These are phyloP conservation scores for Aegilops sharonensis DNA, from an alignment of 176 grass and related monocot genomes.

Conservation along the genomic window DNA sequence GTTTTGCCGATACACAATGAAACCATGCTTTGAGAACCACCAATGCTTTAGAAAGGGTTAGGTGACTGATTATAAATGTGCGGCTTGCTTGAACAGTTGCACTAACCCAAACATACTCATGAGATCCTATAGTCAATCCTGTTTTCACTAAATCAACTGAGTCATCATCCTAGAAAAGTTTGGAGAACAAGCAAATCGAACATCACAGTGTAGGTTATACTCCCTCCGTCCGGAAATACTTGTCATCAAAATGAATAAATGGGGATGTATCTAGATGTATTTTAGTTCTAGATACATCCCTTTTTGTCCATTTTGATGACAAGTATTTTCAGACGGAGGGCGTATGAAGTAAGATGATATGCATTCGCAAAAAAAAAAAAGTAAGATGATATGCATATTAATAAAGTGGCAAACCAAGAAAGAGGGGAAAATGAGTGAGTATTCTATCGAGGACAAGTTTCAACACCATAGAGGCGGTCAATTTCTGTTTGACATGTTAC, in stretches of 20 bases:
- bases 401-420: neutral
- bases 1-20: neutral
- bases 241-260: too few relatives aligned
- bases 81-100: neutral
- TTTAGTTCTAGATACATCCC: too few relatives aligned
- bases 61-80: neutral
- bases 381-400: neutral
- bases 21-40: neutral
- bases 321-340: too few relatives aligned
- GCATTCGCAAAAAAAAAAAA: neutral
- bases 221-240: too few relatives aligned
- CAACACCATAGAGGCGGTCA: neutral
- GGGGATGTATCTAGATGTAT: too few relatives aligned
- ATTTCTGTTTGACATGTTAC: neutral
- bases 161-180: neutral
- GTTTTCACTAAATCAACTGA: conserved; percentile 5
- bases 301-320: too few relatives aligned
- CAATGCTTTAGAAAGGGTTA: neutral
- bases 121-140: neutral
- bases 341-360: neutral
- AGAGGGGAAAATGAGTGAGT: neutral
- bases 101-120: neutral
- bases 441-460: neutral
- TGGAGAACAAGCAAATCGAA: neutral
- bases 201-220: neutral